Base-by-base conservation (phyloP, 2,329 filamentous ascomycete genomes). In the Epichloe amarillans region DNA sequence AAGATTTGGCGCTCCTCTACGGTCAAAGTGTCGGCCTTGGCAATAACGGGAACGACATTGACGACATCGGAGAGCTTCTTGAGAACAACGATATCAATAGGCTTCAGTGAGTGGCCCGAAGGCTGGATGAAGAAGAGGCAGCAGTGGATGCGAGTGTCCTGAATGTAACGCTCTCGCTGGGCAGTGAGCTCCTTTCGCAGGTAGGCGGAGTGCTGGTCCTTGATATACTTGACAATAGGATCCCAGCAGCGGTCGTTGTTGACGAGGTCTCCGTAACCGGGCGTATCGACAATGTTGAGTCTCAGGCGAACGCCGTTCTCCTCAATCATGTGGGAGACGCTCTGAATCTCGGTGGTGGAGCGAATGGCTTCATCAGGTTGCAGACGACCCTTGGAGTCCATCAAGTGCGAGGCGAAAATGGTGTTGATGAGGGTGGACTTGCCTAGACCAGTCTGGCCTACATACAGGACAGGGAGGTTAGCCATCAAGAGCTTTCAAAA, bases 201-300 rank as follows among this genome's bases (percentile, higher is more conserved):
- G 76, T 97, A 98, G 64, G 93, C 91, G 49, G 89, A 96, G 79
- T 98, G 93, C 77, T 98, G 93, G 73, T 98, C 93, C 80, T 98
- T 98, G 80, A 98, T 98, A 75, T 98, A 98, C 79, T 98, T 98
- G 79, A 98, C 91, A 69, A 98, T 98, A 57, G 93, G 93, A 68
- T 98, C 93, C 93, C 93, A 98, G 83, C 93, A 98, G 79, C 93
- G 86, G 75, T 98, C 93, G 72, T 98, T 98, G 82, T 98, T 98
- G 72, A 98, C 93, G 66, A 96, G 82, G 65, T 98, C 93, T 66
- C 93, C 93, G 65, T 98, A 98, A 58, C 93, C 93, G 57, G 93
- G 93, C 57, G 93, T 98, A 69, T 98, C 93, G 64, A 98, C 93
- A 65, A 98, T 98, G 81, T 97, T 98, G 65, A 98, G 79, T 63